phyloP scores from a whole-genome alignment of 176 grass and related monocot species.

The Oryza glaberrima region DNA sequence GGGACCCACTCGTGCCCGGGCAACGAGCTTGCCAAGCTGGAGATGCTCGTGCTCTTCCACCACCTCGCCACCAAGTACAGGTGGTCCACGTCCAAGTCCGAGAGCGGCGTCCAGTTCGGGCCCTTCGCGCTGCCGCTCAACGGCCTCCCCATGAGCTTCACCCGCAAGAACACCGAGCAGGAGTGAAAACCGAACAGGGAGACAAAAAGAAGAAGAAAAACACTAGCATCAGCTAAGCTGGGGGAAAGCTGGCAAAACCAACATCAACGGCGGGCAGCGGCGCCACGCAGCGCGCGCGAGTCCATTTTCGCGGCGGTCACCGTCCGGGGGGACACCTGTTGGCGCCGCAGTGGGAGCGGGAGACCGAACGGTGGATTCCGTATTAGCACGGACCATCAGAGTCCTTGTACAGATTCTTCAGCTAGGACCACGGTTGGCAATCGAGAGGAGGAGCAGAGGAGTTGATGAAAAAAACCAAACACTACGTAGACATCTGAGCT shows the following conservation, averaged over 20 bases:
- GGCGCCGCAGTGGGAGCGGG: constrained; percentile 24
- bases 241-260: neutral
- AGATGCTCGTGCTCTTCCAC: constrained; percentile 95
- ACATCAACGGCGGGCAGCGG: constrained; percentile 1
- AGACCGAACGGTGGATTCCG: constrained; percentile 10
- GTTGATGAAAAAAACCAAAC: neutral
- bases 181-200: neutral
- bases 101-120: constrained; percentile 87
- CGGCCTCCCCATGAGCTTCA: constrained; percentile 89
- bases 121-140: constrained; percentile 84
- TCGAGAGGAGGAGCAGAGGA: constrained; percentile 2
- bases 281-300: neutral
- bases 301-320: constrained; percentile 43
- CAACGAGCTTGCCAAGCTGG: constrained; percentile 97
- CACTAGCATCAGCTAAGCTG: neutral
- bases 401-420: constrained; percentile 62
- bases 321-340: constrained; percentile 45
- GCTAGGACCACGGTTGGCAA: constrained; percentile 29
- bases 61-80: constrained; percentile 88
- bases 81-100: constrained; percentile 80
- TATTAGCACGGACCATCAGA: neutral
- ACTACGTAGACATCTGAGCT: constrained; percentile 25
- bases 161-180: constrained; percentile 43
- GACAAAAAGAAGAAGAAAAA: neutral
- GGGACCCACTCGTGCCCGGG: constrained; percentile 97